Evolutionary conservation across 169 alveolate genomes (phyloP).

Genomic region (Eimeria brunetti): DNA sequence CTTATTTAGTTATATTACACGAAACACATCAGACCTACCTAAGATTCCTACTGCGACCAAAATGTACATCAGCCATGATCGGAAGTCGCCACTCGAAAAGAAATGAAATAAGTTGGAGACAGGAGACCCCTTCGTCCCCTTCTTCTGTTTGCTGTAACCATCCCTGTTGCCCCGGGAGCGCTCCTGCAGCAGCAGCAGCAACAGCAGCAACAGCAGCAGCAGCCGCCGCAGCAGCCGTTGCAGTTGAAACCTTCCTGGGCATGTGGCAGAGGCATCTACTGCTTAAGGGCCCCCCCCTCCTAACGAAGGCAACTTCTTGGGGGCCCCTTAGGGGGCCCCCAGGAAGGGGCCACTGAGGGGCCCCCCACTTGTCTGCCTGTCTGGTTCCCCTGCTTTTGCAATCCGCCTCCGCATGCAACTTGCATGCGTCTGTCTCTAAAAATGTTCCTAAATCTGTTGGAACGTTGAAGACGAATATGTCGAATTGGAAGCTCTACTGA

Average conservation of each 20-base stretch:
- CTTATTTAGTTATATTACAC: neutral
- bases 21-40: neutral
- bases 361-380: too few relatives aligned
- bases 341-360: too few relatives aligned
- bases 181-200: constrained; percentile 17
- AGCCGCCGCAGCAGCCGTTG: neutral
- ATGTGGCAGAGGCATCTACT: too few relatives aligned
- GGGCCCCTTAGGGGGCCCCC: too few relatives aligned
- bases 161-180: constrained; percentile 48
- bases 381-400: too few relatives aligned
- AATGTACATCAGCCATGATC: constrained; percentile 36
- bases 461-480: neutral
- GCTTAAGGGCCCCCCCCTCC: too few relatives aligned
- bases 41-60: constrained; percentile 4
- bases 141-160: constrained; percentile 6
- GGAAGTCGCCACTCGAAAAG: constrained; percentile 14
- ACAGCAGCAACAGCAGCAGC: too few relatives aligned
- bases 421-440: too few relatives aligned
- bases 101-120: neutral
- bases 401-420: too few relatives aligned
- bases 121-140: constrained; percentile 12
- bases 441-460: too few relatives aligned
- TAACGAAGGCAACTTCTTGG: too few relatives aligned
- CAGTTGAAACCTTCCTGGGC: neutral
- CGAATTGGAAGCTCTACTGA: neutral